phyloP scores from a whole-genome alignment of 23 red algal species.

The Gracilaria caudata region DNA sequence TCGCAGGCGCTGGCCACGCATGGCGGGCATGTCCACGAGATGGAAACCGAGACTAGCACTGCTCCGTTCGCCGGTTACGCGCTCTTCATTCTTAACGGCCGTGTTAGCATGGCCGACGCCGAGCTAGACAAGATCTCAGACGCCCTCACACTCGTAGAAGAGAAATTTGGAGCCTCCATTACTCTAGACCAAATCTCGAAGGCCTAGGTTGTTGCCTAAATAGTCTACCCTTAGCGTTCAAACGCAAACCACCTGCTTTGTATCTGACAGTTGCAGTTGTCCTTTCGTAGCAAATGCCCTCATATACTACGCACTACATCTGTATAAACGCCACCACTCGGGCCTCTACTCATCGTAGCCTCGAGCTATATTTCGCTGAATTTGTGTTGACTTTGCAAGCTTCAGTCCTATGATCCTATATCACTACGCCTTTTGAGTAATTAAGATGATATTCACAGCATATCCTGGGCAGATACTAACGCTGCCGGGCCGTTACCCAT shows the following conservation, averaged over 20 bases:
- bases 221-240: neutral
- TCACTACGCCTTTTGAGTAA: neutral
- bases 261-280: neutral
- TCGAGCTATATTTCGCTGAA: neutral
- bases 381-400: conserved; percentile 16
- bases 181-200: conserved; percentile 44
- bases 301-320: neutral
- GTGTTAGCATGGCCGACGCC: conserved; percentile 52
- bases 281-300: neutral
- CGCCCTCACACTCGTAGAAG: conserved; percentile 56
- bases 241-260: neutral
- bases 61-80: conserved; percentile 93
- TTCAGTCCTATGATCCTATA: conserved; percentile 10
- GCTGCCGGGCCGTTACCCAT: conserved; percentile 65
- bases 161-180: conserved; percentile 70
- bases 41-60: conserved; percentile 92
- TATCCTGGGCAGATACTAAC: conserved; percentile 50
- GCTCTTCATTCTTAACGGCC: conserved; percentile 79
- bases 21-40: conserved; percentile 68
- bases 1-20: conserved; percentile 74
- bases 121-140: conserved; percentile 43
- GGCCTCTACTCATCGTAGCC: neutral
- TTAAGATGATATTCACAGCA: conserved; percentile 25
- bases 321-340: neutral
- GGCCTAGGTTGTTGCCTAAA: neutral